These are phyloP conservation scores for Miamiensis avidus DNA, from an alignment of 169 alveolate genomes.

Conservation along the genomic window DNA sequence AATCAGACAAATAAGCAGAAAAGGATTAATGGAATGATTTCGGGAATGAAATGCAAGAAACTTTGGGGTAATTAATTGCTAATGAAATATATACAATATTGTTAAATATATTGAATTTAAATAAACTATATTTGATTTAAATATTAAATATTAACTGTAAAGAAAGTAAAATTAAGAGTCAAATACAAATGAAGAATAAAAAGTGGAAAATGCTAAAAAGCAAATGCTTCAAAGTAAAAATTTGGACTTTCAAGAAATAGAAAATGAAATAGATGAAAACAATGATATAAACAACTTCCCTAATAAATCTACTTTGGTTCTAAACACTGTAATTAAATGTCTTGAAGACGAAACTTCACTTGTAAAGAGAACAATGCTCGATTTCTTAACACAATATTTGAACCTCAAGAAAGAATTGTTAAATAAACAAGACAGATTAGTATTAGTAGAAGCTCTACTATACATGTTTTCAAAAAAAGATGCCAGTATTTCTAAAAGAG, in stretches of 20 bases:
- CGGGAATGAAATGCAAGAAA: slow-evolving; percentile 10
- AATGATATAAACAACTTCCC: slow-evolving; percentile 20
- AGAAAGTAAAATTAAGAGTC: no score
- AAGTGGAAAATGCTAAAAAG: not conserved
- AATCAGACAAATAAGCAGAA: slow-evolving; percentile 1
- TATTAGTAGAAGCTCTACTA: slow-evolving; percentile 37
- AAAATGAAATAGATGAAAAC: slow-evolving; percentile 17
- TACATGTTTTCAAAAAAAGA: slow-evolving; percentile 36
- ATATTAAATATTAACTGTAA: no score
- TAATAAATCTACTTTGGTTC: slow-evolving; percentile 22
- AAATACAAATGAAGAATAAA: no score
- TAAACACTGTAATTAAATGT: slow-evolving; percentile 26
- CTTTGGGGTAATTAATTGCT: not conserved
- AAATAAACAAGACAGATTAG: slow-evolving; percentile 10
- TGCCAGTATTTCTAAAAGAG: slow-evolving; percentile 48
- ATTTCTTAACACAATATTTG: slow-evolving; percentile 40
- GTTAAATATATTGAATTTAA: no score
- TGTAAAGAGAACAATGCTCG: slow-evolving; percentile 30
- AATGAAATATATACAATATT: no score
- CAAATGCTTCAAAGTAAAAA: not conserved
- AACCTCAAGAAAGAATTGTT: slow-evolving; percentile 8
- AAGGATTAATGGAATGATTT: slow-evolving; percentile 6
- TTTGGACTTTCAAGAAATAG: not conserved
- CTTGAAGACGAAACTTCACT: slow-evolving; percentile 39
- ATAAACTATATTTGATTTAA: no score